These are phyloP conservation scores for Mycena vitilis DNA, from an alignment of 768 basidiomycete species.

Conservation along the genomic window DNA sequence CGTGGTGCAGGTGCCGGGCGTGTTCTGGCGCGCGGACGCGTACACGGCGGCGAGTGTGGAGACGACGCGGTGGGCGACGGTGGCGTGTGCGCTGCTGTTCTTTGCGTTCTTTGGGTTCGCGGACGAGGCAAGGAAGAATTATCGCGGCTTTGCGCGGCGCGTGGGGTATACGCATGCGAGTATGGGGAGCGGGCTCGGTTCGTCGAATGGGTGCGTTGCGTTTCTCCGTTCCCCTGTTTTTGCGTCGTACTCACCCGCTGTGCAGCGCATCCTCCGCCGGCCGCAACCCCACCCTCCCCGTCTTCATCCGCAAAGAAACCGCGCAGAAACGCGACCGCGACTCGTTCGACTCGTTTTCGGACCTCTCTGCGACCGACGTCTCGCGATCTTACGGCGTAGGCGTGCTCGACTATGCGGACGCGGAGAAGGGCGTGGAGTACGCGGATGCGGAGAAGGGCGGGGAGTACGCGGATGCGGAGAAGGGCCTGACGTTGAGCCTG, in stretches of 20 bases:
- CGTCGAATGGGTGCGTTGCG: too few species aligned
- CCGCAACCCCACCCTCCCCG: slow-evolving; percentile 50
- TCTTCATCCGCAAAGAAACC: slow-evolving; percentile 57
- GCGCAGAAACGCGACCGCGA: slow-evolving; percentile 61
- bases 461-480: too few species aligned
- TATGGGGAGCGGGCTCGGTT: too few species aligned
- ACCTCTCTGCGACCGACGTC: slow-evolving; percentile 54
- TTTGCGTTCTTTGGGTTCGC: slow-evolving; percentile 79
- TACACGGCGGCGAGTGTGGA: slow-evolving; percentile 47
- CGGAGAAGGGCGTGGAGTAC: too few species aligned
- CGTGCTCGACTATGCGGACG: slow-evolving; percentile 48
- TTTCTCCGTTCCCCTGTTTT: too few species aligned
- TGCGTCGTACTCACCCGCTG: too few species aligned
- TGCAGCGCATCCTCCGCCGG: slow-evolving; percentile 34
- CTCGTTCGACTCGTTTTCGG: slow-evolving; percentile 60
- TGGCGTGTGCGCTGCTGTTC: slow-evolving; percentile 70
- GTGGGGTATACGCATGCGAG: too few species aligned
- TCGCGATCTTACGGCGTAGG: slow-evolving; percentile 50
- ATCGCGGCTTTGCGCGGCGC: too few species aligned
- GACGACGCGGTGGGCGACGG: slow-evolving; percentile 59
- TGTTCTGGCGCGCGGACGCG: slow-evolving; percentile 53
- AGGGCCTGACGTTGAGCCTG: too few species aligned
- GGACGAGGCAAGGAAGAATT: slow-evolving; percentile 68
- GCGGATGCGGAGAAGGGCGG: too few species aligned
- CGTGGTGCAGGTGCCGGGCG: slow-evolving; percentile 55